Evolutionary conservation across 2,329 filamentous ascomycete genomes (phyloP).

Genomic region (Monilinia fructicola): DNA sequence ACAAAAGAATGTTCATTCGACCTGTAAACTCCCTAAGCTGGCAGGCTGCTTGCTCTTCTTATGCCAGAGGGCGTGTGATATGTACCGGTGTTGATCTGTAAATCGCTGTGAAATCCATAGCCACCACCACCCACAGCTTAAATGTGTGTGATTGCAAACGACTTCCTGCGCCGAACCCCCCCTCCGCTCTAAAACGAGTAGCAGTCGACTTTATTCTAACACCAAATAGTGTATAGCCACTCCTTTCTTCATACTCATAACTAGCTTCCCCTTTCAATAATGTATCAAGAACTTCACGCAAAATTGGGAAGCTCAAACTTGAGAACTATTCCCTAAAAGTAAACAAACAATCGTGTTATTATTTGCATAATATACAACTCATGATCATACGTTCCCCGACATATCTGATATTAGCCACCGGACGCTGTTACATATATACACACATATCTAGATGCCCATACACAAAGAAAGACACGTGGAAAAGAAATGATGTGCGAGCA

Average conservation of each 20-base stretch:
- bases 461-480: background rate
- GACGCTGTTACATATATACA: background rate
- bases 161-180: no score
- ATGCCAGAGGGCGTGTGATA: no score
- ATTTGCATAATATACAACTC: background rate
- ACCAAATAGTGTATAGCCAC: no score
- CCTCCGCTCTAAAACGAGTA: no score
- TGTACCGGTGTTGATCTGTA: no score
- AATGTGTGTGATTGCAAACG: no score
- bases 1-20: no score
- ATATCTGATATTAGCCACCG: background rate
- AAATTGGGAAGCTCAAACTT: background rate
- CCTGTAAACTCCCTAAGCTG: no score
- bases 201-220: no score
- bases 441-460: background rate
- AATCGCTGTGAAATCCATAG: no score
- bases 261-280: background rate
- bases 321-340: background rate
- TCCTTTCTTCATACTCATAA: background rate
- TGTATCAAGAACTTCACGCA: background rate
- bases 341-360: background rate
- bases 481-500: background rate
- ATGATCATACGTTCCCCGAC: background rate
- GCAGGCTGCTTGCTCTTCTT: no score
- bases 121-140: no score